phyloP scores from a whole-genome alignment of 2,329 filamentous ascomycete genomes.

The Talaromyces sp. region DNA sequence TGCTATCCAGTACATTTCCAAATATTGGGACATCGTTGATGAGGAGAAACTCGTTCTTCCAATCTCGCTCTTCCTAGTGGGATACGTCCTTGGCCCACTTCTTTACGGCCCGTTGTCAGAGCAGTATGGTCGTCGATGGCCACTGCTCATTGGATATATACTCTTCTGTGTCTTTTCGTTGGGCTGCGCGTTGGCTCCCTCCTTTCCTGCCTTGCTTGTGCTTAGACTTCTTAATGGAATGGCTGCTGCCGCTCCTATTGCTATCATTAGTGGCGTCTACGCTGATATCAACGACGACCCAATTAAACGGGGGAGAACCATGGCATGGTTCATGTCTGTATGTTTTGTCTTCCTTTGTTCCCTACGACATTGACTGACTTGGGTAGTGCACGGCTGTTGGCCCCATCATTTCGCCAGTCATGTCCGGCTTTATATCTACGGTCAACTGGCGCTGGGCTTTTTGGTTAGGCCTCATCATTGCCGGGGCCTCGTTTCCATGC shows the following conservation, averaged over 20 bases:
- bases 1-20: conserved; percentile 32
- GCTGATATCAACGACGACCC: conserved; percentile 45
- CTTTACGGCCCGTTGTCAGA: conserved; percentile 42
- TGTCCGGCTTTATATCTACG: conserved; percentile 42
- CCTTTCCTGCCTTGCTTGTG: conserved; percentile 35
- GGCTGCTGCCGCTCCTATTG: conserved; percentile 40
- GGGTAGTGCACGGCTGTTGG: conserved; percentile 34
- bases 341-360: conserved; percentile 1
- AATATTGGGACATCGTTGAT: conserved; percentile 29
- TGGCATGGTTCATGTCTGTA: conserved; percentile 41
- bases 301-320: conserved; percentile 36
- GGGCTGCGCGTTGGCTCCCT: conserved; percentile 40
- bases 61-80: conserved; percentile 37
- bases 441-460: conserved; percentile 46
- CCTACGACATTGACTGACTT: not conserved
- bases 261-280: conserved; percentile 42
- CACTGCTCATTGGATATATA: conserved; percentile 48
- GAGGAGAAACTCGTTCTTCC: conserved; percentile 31
- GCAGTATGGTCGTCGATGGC: conserved; percentile 35
- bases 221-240: conserved; percentile 44
- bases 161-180: conserved; percentile 39
- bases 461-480: conserved; percentile 64
- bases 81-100: conserved; percentile 40
- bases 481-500: conserved; percentile 52
- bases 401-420: conserved; percentile 39